Conservation (phyloP, 148 eudicot genomes). For the Mesembryanthemum crystallinum region DNA sequence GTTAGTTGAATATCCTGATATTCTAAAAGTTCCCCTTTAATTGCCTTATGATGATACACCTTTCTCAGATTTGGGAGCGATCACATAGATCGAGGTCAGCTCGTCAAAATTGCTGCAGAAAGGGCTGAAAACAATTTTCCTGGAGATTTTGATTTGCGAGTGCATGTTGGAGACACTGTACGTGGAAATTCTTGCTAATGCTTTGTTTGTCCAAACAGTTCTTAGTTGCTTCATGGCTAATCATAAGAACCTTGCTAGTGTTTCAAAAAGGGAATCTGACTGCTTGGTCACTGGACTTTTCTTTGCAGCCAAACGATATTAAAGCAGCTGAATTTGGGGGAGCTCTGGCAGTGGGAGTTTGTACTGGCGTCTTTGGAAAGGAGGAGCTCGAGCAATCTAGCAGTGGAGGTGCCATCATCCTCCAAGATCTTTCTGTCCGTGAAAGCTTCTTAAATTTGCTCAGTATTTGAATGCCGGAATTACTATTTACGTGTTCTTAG, state of each 20-base stretch:
- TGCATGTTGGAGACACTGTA: slow-evolving; percentile 30
- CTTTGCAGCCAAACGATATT: slow-evolving; percentile 21
- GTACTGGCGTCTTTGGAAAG: slow-evolving; percentile 22
- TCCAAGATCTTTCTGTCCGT: slow-evolving; percentile 20
- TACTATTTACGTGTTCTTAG: not conserved
- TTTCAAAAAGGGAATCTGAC: not conserved
- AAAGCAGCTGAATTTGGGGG: slow-evolving; percentile 19
- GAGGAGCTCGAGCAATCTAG: slow-evolving; percentile 25
- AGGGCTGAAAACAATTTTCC: slow-evolving; percentile 22
- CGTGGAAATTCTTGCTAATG: not conserved
- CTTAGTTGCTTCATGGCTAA: not conserved
- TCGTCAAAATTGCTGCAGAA: slow-evolving; percentile 27
- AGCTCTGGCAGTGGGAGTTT: slow-evolving; percentile 25
- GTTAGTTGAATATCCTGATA: slow-evolving; percentile 9
- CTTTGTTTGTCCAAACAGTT: not conserved
- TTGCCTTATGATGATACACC: not conserved
- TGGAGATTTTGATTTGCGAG: slow-evolving; percentile 28
- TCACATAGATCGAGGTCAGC: slow-evolving; percentile 25
- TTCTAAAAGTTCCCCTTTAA: not conserved
- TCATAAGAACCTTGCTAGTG: not conserved
- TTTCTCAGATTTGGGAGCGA: slow-evolving; percentile 29
- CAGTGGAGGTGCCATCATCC: slow-evolving; percentile 18
- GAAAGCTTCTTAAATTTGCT: slow-evolving; percentile 14
- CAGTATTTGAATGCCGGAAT: slow-evolving; percentile 5
- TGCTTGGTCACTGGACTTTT: not conserved